Conservation (phyloP, 75 land plant genomes). For the Sequoiadendron giganteum region DNA sequence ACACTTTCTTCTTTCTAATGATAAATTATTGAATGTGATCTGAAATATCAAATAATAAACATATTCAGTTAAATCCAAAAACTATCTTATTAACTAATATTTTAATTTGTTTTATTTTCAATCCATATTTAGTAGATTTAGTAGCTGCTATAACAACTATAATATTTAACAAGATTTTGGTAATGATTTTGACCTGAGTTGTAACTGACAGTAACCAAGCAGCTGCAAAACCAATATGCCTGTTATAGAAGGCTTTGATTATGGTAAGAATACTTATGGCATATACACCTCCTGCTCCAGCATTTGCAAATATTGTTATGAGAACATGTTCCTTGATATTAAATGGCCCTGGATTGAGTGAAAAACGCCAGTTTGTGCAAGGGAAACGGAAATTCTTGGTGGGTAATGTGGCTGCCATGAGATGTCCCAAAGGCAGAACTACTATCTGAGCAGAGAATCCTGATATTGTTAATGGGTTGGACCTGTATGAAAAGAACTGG, state of each 20-base stretch:
- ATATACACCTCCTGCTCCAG: conserved; percentile 57
- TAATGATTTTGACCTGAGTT: conserved; percentile 61
- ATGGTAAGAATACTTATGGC: conserved; percentile 62
- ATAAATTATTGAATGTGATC: too few species aligned
- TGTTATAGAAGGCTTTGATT: conserved; percentile 75
- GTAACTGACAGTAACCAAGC: conserved; percentile 56
- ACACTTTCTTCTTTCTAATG: too few species aligned
- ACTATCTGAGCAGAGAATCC: conserved; percentile 57
- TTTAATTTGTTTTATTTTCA: background rate
- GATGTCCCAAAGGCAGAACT: conserved; percentile 56
- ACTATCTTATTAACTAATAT: background rate
- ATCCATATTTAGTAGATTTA: background rate
- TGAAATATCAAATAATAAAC: too few species aligned
- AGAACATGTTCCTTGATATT: conserved; percentile 86
- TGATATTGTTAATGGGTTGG: conserved; percentile 35
- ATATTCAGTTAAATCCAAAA: too few species aligned
- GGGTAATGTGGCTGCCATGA: conserved; percentile 73
- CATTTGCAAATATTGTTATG: conserved; percentile 82
- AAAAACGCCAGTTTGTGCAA: conserved; percentile 40
- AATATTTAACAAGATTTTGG: background rate
- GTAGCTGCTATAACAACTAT: background rate
- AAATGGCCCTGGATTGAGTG: conserved; percentile 89
- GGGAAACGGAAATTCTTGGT: conserved; percentile 26
- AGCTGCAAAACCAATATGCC: conserved; percentile 38
- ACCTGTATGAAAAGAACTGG: conserved; percentile 63